Evolutionary conservation across 352 stramenopile species (phyloP).

Genomic region (Achlya hypogyna): DNA sequence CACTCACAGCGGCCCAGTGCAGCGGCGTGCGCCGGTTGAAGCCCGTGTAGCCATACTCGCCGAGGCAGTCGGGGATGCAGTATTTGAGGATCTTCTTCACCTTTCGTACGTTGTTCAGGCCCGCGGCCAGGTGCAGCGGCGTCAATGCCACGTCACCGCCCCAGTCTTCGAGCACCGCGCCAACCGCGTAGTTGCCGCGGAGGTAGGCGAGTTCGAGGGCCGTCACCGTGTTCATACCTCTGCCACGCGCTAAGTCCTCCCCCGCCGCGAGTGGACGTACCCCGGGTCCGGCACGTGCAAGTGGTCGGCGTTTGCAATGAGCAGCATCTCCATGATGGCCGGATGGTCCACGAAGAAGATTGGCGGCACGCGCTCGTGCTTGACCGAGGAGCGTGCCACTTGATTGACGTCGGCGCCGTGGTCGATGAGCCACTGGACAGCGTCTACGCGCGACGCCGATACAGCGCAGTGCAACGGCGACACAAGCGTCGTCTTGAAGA

Average conservation of each 20-base stretch:
- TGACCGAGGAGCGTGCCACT: constrained; percentile 48
- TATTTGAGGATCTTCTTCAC: constrained; percentile 61
- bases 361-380: constrained; percentile 58
- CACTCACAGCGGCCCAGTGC: constrained; percentile 71
- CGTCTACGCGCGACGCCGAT: constrained; percentile 49
- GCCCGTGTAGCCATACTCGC: constrained; percentile 70
- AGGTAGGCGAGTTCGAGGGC: constrained; percentile 70
- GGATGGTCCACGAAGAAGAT: constrained; percentile 68
- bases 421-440: constrained; percentile 58
- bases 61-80: constrained; percentile 50
- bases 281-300: neutral
- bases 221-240: constrained; percentile 56
- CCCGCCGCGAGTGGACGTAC: no score
- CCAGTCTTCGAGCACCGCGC: constrained; percentile 68
- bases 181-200: constrained; percentile 63
- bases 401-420: constrained; percentile 46
- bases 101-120: constrained; percentile 37
- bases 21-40: constrained; percentile 69
- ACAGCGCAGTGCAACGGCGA: constrained; percentile 74
- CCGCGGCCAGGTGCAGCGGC: constrained; percentile 60
- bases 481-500: constrained; percentile 78
- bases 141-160: constrained; percentile 71
- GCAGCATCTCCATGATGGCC: constrained; percentile 47
- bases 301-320: constrained; percentile 49
- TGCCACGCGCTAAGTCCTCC: neutral